Percentiles rank a stretch among this genome's conserved stretches.
These are phyloP conservation scores for Delonix regia DNA, from an alignment of 306 rosid species.

Conservation along the genomic window DNA sequence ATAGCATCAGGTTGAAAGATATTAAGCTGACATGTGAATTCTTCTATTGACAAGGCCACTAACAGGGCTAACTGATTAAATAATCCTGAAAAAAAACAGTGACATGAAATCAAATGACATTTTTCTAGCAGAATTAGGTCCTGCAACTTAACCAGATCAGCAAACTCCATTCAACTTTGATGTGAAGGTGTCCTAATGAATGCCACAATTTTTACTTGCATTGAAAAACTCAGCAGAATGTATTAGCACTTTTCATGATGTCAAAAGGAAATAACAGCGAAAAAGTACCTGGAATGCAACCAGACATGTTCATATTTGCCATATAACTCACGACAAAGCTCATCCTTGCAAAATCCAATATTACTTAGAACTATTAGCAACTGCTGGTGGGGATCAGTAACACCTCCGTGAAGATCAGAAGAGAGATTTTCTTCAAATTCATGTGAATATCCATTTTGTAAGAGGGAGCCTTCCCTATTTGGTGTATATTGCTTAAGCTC, in stretches of 20 bases:
- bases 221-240: not conserved
- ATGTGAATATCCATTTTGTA: constrained; percentile 76
- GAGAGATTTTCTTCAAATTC: constrained; percentile 55
- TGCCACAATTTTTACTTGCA: constrained; percentile 20
- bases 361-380: constrained; percentile 88
- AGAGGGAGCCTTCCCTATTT: constrained; percentile 56
- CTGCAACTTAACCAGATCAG: constrained; percentile 21
- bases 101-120: constrained; percentile 12
- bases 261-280: constrained; percentile 15
- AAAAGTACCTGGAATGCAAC: constrained; percentile 76
- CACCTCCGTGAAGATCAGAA: constrained; percentile 62
- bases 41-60: not conserved
- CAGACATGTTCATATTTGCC: constrained; percentile 82
- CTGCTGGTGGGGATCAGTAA: constrained; percentile 73
- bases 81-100: not conserved
- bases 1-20: not conserved
- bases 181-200: not conserved
- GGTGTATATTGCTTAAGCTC: constrained; percentile 68
- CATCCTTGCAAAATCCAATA: constrained; percentile 95
- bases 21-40: constrained; percentile 11
- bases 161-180: constrained; percentile 12
- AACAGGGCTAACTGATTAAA: not conserved
- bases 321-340: constrained; percentile 84
- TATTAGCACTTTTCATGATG: not conserved
- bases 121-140: constrained; percentile 13